Evolutionary conservation across 805 yeast species (phyloP).

Genomic region (Starmerella scarabaei): DNA sequence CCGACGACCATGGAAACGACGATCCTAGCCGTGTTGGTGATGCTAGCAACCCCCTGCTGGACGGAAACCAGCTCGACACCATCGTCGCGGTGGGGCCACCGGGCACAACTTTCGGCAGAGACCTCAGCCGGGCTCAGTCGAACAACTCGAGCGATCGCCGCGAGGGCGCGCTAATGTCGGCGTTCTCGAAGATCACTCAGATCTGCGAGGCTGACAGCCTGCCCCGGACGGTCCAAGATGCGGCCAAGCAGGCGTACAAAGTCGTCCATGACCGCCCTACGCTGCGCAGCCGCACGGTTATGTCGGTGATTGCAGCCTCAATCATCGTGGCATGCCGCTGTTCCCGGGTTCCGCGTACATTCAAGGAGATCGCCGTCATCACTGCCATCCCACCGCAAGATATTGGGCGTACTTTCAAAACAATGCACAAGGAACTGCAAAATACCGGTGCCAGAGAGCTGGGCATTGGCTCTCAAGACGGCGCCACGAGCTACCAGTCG

Average conservation of each 20-base stretch:
- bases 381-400: constrained; percentile 90
- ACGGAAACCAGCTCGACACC: constrained; percentile 82
- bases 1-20: constrained; percentile 95
- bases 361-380: constrained; percentile 89
- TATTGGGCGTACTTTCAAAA: constrained; percentile 79
- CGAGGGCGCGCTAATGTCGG: constrained; percentile 77
- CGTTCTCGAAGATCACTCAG: constrained; percentile 81
- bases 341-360: constrained; percentile 86
- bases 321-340: constrained; percentile 89
- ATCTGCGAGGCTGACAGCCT: constrained; percentile 94
- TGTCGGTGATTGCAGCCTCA: constrained; percentile 91
- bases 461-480: constrained; percentile 21
- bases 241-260: constrained; percentile 93
- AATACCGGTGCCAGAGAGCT: constrained; percentile 26
- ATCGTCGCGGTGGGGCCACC: constrained; percentile 81
- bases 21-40: constrained; percentile 99
- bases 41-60: constrained; percentile 83
- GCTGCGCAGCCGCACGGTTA: constrained; percentile 81
- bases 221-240: constrained; percentile 91
- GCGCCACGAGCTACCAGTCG: constrained; percentile 36
- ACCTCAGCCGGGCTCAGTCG: constrained; percentile 79
- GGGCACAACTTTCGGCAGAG: constrained; percentile 76
- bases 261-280: constrained; percentile 76
- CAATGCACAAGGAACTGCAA: constrained; percentile 56
- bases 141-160: constrained; percentile 72